Evolutionary conservation across 2,329 filamentous ascomycete species (phyloP).

Genomic region (Ophiostoma quercus): DNA sequence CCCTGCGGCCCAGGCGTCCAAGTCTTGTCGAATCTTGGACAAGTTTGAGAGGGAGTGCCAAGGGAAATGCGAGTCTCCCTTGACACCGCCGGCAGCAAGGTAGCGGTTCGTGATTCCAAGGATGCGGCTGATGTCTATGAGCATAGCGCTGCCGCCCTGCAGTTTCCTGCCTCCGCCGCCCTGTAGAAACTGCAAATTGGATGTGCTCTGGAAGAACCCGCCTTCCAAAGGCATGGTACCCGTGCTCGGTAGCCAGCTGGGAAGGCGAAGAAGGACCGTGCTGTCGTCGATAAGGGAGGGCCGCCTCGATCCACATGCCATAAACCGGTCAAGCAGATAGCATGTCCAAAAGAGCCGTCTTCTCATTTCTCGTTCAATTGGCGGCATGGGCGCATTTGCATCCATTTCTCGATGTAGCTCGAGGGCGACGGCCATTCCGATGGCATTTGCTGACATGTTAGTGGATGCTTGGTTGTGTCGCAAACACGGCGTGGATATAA

Average conservation of each 20-base stretch:
- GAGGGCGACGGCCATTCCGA: conserved; percentile 77
- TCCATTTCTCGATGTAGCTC: conserved; percentile 75
- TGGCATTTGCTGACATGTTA: conserved; percentile 55
- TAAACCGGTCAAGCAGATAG: conserved; percentile 80
- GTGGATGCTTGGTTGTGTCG: not conserved
- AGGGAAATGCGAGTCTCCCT: conserved; percentile 83
- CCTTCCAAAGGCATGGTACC: conserved; percentile 63
- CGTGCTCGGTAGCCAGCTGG: conserved; percentile 63
- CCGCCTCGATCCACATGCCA: conserved; percentile 72
- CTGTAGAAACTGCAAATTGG: conserved; percentile 69
- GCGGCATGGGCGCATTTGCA: conserved; percentile 53
- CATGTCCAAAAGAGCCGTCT: conserved; percentile 84
- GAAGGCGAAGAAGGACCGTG: conserved; percentile 67
- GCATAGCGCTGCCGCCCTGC: conserved; percentile 71
- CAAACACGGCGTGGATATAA: not conserved
- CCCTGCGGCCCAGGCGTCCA: conserved; percentile 79
- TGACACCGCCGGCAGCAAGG: conserved; percentile 76
- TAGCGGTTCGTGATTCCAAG: conserved; percentile 80
- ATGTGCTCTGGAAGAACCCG: conserved; percentile 72
- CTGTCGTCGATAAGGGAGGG: conserved; percentile 76
- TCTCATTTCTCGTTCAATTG: conserved; percentile 68
- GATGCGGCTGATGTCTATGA: conserved; percentile 79
- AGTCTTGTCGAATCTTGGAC: conserved; percentile 77
- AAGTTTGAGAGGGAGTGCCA: conserved; percentile 84
- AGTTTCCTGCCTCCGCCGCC: conserved; percentile 59